A percentile compares a stretch with the other conserved stretches of the same genome.
Conservation (phyloP, 805 yeast species). For the Zygosaccharomyces gambellarensis region DNA sequence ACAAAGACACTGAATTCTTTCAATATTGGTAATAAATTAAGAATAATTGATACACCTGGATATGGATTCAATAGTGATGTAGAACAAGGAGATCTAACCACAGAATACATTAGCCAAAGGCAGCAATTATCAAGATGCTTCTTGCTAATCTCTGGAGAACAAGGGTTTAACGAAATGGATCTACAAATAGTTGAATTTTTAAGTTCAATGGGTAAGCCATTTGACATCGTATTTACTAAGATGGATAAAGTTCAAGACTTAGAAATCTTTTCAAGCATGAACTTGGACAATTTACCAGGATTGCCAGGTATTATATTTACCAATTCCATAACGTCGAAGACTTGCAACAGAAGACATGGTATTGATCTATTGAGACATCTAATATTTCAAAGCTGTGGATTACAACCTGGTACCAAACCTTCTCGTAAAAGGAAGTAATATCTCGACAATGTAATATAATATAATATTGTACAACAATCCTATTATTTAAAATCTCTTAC, state of each 20-base stretch:
- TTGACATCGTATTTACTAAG: constrained; percentile 73
- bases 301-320: constrained; percentile 45
- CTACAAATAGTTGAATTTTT: constrained; percentile 46
- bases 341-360: constrained; percentile 44
- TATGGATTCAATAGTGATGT: constrained; percentile 68
- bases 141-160: constrained; percentile 54
- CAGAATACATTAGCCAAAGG: constrained; percentile 56
- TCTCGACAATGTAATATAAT: background rate
- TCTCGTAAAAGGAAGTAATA: constrained; percentile 16
- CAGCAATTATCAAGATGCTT: constrained; percentile 53
- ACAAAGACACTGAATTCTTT: constrained; percentile 65
- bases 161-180: constrained; percentile 60
- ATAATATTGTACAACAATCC: constrained; percentile 10
- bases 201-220: constrained; percentile 53
- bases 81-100: constrained; percentile 65
- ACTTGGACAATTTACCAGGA: constrained; percentile 41
- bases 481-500: constrained; percentile 8
- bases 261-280: constrained; percentile 37
- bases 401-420: constrained; percentile 14
- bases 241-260: constrained; percentile 53
- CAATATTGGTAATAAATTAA: constrained; percentile 56
- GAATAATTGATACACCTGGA: constrained; percentile 85
- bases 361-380: constrained; percentile 47
- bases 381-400: constrained; percentile 52
- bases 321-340: constrained; percentile 42